phyloP scores from a whole-genome alignment of 495 filamentous ascomycete species.

The Symbiotaphrina buchneri region DNA sequence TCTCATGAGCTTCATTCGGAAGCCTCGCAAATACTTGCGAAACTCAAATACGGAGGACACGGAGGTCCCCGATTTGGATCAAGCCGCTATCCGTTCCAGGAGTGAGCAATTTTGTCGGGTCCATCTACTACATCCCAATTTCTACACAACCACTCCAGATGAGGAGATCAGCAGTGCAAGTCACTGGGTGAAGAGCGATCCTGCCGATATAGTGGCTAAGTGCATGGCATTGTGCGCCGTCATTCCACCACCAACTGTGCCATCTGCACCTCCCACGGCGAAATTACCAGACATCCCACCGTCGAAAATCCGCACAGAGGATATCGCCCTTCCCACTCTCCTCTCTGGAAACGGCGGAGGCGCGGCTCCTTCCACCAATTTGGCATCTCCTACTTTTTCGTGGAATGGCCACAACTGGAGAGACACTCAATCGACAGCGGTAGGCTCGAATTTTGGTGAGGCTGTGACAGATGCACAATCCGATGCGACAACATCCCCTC shows the following conservation, averaged over 20 bases:
- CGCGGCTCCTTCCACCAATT: constrained; percentile 4
- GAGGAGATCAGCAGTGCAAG: constrained; percentile 45
- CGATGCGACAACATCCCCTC: neutral
- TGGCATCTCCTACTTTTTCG: constrained; percentile 6
- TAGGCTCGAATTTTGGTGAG: constrained; percentile 13
- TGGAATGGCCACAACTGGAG: constrained; percentile 14
- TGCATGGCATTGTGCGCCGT: constrained; percentile 32
- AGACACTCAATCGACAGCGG: constrained; percentile 22
- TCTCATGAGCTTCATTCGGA: constrained; percentile 53
- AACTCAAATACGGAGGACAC: constrained; percentile 33
- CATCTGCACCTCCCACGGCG: constrained; percentile 10
- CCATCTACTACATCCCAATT: constrained; percentile 52
- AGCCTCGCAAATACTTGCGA: constrained; percentile 46
- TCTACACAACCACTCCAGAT: constrained; percentile 45
- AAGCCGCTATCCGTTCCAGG: constrained; percentile 40
- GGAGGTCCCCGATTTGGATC: constrained; percentile 48
- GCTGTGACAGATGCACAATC: constrained; percentile 1
- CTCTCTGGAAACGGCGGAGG: constrained; percentile 11
- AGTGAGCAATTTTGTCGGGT: constrained; percentile 42
- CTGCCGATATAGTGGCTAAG: constrained; percentile 44
- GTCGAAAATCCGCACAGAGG: constrained; percentile 12
- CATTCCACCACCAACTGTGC: constrained; percentile 13
- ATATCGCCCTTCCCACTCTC: constrained; percentile 13
- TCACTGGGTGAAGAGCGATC: constrained; percentile 49
- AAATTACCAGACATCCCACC: constrained; percentile 16